These are phyloP conservation scores for Oryza coarctata DNA, from an alignment of 176 grass and related monocot species.

Conservation along the genomic window DNA sequence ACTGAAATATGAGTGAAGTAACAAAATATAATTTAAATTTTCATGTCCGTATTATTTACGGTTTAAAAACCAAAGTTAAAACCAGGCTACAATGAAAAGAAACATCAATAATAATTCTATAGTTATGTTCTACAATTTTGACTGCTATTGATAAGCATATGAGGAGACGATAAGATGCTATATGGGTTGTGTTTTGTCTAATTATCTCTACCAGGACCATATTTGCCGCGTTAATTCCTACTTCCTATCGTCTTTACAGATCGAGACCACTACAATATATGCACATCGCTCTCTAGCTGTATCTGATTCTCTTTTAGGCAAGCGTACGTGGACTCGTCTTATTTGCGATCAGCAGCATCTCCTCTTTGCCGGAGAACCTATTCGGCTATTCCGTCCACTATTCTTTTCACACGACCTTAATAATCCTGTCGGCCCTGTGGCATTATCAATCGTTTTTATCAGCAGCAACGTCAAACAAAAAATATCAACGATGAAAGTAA, in stretches of 20 bases:
- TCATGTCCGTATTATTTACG: no score
- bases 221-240: neutral
- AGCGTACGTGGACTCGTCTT: neutral
- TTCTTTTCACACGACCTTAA: slow-evolving; percentile 10
- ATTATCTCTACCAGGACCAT: no score
- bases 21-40: no score
- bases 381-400: neutral
- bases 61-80: no score
- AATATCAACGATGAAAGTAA: no score
- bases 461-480: neutral
- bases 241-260: neutral
- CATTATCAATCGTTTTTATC: neutral
- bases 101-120: no score
- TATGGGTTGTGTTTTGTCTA: neutral
- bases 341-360: neutral
- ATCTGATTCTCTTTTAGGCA: neutral
- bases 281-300: neutral
- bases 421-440: neutral
- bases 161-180: no score
- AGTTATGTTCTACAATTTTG: no score
- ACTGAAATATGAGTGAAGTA: no score
- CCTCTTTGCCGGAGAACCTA: neutral
- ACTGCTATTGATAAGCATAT: no score
- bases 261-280: neutral
- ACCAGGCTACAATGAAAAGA: no score